Percentiles rank a stretch among this genome's conserved stretches.
Conservation (phyloP, 257 asterid species). For the Scutellaria barbata region DNA sequence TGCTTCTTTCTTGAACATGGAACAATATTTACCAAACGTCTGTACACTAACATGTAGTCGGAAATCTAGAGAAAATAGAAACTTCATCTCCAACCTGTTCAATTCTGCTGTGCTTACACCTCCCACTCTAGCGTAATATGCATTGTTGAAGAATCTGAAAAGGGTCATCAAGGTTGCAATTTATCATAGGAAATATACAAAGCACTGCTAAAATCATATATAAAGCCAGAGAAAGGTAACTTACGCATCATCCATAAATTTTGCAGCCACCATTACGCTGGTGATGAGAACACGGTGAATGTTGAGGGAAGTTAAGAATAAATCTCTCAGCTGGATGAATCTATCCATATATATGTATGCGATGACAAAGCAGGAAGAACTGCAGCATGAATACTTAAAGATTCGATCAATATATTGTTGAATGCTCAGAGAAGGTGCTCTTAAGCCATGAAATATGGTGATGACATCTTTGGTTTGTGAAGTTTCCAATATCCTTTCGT, state of each 20-base stretch:
- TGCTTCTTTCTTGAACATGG: conserved; percentile 59
- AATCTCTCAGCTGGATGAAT: conserved; percentile 53
- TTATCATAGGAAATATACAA: neutral
- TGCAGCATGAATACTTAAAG: conserved; percentile 86
- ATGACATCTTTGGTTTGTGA: conserved; percentile 54
- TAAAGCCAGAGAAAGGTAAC: conserved; percentile 28
- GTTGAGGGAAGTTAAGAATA: conserved; percentile 64
- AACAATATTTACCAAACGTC: conserved; percentile 71
- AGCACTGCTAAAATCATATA: neutral
- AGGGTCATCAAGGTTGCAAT: neutral
- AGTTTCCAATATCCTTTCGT: conserved; percentile 59
- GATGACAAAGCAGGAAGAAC: conserved; percentile 85
- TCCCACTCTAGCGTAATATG: conserved; percentile 87
- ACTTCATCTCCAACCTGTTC: conserved; percentile 80
- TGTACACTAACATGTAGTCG: conserved; percentile 62
- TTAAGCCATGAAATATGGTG: conserved; percentile 80
- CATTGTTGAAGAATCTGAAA: conserved; percentile 81
- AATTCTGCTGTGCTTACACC: conserved; percentile 78
- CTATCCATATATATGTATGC: conserved; percentile 77
- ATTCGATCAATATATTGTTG: conserved; percentile 81
- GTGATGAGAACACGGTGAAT: conserved; percentile 82
- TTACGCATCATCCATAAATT: conserved; percentile 87
- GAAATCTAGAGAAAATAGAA: conserved; percentile 70
- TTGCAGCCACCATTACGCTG: conserved; percentile 84
- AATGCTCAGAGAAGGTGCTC: conserved; percentile 74